Conservation (phyloP, 495 filamentous ascomycete genomes). For the Penicillium crystallinum region DNA sequence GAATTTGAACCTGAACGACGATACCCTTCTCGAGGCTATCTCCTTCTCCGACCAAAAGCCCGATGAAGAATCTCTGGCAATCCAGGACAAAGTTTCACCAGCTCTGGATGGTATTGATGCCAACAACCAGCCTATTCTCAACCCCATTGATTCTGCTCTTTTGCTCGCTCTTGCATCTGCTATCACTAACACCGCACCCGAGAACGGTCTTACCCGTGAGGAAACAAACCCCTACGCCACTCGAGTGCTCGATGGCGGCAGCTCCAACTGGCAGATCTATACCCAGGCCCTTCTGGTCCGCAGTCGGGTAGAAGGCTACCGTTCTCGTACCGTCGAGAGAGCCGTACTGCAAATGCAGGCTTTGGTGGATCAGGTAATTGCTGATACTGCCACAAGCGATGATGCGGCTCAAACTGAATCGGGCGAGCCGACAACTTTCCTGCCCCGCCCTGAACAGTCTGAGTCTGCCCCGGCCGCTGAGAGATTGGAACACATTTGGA, state of each 20-base stretch:
- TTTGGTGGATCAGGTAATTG: conserved; percentile 91
- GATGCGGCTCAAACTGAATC: conserved; percentile 25
- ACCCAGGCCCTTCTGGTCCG: conserved; percentile 86
- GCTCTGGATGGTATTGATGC: conserved; percentile 61
- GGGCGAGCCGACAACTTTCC: conserved; percentile 61
- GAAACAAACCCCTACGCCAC: conserved; percentile 88
- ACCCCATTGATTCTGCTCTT: conserved; percentile 79
- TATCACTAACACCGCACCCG: conserved; percentile 79
- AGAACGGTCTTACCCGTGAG: conserved; percentile 81
- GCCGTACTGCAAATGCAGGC: conserved; percentile 92
- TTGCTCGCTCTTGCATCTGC: conserved; percentile 77
- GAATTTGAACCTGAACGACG: conserved; percentile 76
- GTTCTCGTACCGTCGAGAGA: conserved; percentile 78
- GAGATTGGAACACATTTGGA: conserved; percentile 75
- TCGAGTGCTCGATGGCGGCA: conserved; percentile 80
- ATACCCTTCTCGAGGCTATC: conserved; percentile 86
- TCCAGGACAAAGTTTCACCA: conserved; percentile 54
- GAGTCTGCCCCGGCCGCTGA: conserved; percentile 75
- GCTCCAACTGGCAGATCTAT: conserved; percentile 97
- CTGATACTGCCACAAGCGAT: conserved; percentile 61
- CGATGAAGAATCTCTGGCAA: conserved; percentile 38
- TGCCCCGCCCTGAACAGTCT: conserved; percentile 67
- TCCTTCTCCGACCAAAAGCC: conserved; percentile 58
- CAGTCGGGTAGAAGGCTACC: conserved; percentile 81
- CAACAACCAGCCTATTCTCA: conserved; percentile 73